Evolutionary conservation across 176 grass and related monocot species (phyloP).

Genomic region (Oryza australiensis): DNA sequence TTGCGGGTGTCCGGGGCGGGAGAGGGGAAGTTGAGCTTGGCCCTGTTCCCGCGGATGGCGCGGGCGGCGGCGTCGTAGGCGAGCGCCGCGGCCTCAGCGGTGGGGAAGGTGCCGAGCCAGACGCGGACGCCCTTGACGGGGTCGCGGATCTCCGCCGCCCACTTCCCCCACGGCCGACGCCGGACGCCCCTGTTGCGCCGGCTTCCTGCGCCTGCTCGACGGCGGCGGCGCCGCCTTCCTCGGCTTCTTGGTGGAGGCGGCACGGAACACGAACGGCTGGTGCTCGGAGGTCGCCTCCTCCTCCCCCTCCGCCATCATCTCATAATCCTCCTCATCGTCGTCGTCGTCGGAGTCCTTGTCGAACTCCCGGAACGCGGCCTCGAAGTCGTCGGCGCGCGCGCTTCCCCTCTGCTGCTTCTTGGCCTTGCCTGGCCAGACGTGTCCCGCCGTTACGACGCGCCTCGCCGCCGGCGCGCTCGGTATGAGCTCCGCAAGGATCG

Average conservation of each 20-base stretch:
- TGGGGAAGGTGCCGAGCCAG: constrained; percentile 86
- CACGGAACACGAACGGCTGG: constrained; percentile 39
- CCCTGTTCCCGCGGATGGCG: constrained; percentile 57
- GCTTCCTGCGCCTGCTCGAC: background rate
- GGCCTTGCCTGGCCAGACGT: constrained; percentile 31
- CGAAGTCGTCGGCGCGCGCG: constrained; percentile 57
- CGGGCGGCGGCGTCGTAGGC: constrained; percentile 75
- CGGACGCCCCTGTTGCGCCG: constrained; percentile 55
- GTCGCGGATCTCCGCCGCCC: constrained; percentile 94
- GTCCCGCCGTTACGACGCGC: constrained; percentile 23
- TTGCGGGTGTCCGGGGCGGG: background rate
- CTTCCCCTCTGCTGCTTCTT: constrained; percentile 1
- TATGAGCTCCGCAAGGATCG: constrained; percentile 70
- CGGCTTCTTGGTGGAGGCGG: background rate
- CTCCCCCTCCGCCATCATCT: constrained; percentile 8
- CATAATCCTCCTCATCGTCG: constrained; percentile 36
- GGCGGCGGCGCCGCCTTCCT: background rate
- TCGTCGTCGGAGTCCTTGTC: constrained; percentile 43
- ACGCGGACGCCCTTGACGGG: constrained; percentile 84
- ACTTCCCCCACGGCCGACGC: constrained; percentile 82
- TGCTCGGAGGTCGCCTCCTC: constrained; percentile 27
- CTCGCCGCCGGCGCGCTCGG: constrained; percentile 38
- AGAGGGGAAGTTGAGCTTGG: constrained; percentile 82
- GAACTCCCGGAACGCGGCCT: constrained; percentile 72
- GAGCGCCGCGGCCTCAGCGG: constrained; percentile 67